phyloP scores from a whole-genome alignment of 306 rosid genomes.

The Glycyrrhiza uralensis region DNA sequence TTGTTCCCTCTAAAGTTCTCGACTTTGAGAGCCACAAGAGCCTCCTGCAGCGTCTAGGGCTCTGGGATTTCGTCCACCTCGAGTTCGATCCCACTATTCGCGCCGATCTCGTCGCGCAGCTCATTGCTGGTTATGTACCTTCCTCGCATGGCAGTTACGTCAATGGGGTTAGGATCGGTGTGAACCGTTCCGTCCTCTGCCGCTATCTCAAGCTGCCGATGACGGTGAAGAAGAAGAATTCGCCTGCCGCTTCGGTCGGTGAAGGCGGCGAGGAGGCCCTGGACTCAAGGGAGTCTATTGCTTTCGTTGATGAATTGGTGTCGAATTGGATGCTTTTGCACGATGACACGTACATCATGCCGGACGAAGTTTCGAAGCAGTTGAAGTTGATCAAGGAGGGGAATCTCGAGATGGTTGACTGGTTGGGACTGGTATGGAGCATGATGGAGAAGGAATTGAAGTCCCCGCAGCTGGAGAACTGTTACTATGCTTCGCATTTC shows the following conservation, averaged over 20 bases:
- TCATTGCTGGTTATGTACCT: slow-evolving; percentile 50
- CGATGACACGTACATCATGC: slow-evolving; percentile 65
- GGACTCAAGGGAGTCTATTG: slow-evolving; percentile 40
- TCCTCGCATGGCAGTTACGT: slow-evolving; percentile 44
- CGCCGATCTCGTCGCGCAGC: slow-evolving; percentile 56
- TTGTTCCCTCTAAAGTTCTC: slow-evolving; percentile 51
- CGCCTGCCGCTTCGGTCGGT: neutral
- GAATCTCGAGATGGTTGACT: slow-evolving; percentile 63
- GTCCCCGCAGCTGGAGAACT: slow-evolving; percentile 40
- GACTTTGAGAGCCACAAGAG: slow-evolving; percentile 57
- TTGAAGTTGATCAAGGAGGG: slow-evolving; percentile 55
- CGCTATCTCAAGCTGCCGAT: slow-evolving; percentile 72
- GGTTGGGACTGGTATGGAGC: slow-evolving; percentile 74
- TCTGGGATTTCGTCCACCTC: slow-evolving; percentile 77
- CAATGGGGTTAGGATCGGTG: slow-evolving; percentile 34
- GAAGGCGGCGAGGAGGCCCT: slow-evolving; percentile 29
- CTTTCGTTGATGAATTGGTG: slow-evolving; percentile 56
- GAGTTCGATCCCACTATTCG: slow-evolving; percentile 60
- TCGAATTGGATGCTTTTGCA: slow-evolving; percentile 80
- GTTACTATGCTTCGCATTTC: slow-evolving; percentile 91
- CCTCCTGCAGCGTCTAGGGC: slow-evolving; percentile 65
- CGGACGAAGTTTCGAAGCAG: slow-evolving; percentile 43
- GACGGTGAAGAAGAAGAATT: slow-evolving; percentile 45
- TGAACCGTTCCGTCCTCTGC: slow-evolving; percentile 68
- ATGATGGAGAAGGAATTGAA: slow-evolving; percentile 81